Conservation (phyloP, 306 rosid genomes). For the Geum urbanum region DNA sequence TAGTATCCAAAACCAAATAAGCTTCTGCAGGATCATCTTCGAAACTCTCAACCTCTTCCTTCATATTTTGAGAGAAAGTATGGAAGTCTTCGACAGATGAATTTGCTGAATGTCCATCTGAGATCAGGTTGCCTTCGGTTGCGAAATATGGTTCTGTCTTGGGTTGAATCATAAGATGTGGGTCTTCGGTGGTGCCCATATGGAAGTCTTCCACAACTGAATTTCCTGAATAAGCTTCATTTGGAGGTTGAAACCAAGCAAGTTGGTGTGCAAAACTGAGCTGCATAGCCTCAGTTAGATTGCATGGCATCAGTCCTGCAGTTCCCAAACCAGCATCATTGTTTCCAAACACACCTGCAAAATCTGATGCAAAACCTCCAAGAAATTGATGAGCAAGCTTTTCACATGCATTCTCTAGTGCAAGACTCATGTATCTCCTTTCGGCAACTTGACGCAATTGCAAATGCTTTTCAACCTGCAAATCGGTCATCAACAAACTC, state of each 20-base stretch:
- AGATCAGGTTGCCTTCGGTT: constrained; percentile 2
- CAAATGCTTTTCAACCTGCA: constrained; percentile 23
- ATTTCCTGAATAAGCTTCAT: background rate
- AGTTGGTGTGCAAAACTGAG: background rate
- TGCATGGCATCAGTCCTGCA: background rate
- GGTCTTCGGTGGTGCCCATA: background rate
- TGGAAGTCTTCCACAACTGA: background rate
- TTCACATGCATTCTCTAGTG: constrained; percentile 17
- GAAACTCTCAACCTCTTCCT: constrained; percentile 5
- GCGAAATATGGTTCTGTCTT: background rate
- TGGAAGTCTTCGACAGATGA: background rate
- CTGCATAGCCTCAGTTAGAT: background rate
- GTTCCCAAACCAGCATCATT: background rate
- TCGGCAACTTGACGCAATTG: constrained; percentile 8
- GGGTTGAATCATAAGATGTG: background rate
- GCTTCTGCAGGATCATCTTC: constrained; percentile 24
- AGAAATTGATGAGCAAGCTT: constrained; percentile 17
- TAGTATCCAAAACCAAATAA: constrained; percentile 13
- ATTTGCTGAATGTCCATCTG: constrained; percentile 5
- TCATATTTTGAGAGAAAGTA: background rate
- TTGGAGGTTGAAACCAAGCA: background rate
- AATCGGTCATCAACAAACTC: background rate
- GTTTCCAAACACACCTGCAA: background rate
- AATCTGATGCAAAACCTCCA: background rate
- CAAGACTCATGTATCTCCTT: constrained; percentile 6